phyloP scores from a whole-genome alignment of 352 stramenopile genomes.

The Pythium volutum region DNA sequence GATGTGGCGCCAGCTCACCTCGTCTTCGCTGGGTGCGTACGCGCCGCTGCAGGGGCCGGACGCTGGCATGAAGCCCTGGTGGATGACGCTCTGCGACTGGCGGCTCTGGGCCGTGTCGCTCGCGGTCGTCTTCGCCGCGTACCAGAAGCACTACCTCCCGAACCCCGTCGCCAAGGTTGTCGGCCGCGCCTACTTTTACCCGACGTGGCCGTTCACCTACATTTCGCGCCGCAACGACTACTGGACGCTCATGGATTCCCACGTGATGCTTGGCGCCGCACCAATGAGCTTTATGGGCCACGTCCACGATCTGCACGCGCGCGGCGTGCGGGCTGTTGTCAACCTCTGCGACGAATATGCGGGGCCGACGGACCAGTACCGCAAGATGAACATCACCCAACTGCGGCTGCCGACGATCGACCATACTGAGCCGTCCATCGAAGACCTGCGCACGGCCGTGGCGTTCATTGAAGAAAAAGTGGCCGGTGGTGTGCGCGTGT shows the following conservation, averaged over 20 bases:
- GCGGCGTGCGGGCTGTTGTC: constrained; percentile 88
- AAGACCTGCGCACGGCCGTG: constrained; percentile 69
- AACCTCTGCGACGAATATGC: constrained; percentile 97
- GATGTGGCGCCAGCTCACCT: background rate
- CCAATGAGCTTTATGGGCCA: constrained; percentile 89
- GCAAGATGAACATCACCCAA: constrained; percentile 84
- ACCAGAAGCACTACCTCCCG: constrained; percentile 90
- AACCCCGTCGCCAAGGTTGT: constrained; percentile 69
- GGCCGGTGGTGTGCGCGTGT: constrained; percentile 85
- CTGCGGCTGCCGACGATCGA: constrained; percentile 90
- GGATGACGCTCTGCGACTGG: constrained; percentile 23
- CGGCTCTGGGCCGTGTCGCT: constrained; percentile 30
- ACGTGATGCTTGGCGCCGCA: constrained; percentile 89
- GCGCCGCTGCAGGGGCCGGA: constrained; percentile 4
- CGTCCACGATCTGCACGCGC: constrained; percentile 73
- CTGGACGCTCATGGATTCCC: constrained; percentile 90
- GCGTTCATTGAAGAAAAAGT: constrained; percentile 90
- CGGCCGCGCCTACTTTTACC: constrained; percentile 88
- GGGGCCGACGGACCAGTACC: constrained; percentile 87
- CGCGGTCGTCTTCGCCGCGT: constrained; percentile 67
- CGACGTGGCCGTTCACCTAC: constrained; percentile 92
- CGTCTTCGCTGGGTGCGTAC: background rate
- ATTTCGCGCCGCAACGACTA: constrained; percentile 85
- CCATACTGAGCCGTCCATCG: constrained; percentile 77
- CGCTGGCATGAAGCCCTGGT: constrained; percentile 22